phyloP scores from a whole-genome alignment of 2,329 filamentous ascomycete species.

The Ceratocystis variospora region DNA sequence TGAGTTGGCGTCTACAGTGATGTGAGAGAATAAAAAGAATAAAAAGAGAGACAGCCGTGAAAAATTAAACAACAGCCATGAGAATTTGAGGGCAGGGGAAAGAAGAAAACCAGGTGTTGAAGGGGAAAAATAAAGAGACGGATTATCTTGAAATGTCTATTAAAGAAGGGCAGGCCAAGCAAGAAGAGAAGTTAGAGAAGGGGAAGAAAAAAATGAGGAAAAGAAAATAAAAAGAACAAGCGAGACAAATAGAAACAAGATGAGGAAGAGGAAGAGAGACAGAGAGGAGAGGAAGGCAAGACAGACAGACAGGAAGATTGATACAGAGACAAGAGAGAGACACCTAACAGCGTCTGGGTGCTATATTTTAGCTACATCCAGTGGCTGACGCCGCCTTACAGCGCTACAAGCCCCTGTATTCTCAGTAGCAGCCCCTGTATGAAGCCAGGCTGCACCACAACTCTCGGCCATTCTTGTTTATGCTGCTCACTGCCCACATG shows the following conservation, averaged over 20 bases:
- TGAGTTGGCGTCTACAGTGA: slow-evolving; percentile 1
- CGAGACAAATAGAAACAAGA: slow-evolving; percentile 1
- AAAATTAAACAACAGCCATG: slow-evolving; percentile 1
- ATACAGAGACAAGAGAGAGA: too few relatives aligned
- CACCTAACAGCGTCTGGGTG: too few relatives aligned
- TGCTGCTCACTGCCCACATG: not conserved
- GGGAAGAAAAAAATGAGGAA: not conserved
- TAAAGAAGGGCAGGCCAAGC: slow-evolving; percentile 1
- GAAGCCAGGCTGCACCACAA: too few relatives aligned
- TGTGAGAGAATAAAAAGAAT: not conserved
- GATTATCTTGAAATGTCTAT: slow-evolving; percentile 7
- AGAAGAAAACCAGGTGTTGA: not conserved
- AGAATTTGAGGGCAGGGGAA: not conserved
- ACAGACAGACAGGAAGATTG: not conserved
- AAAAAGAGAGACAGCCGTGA: not conserved
- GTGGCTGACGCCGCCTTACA: too few relatives aligned
- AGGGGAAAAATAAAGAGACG: not conserved
- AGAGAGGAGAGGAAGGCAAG: slow-evolving; percentile 2
- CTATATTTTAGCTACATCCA: too few relatives aligned
- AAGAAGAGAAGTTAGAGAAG: slow-evolving; percentile 10
- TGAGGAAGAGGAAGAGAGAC: not conserved
- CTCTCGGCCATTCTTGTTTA: too few relatives aligned
- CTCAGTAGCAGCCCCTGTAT: too few relatives aligned
- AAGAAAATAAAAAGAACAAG: slow-evolving; percentile 11
- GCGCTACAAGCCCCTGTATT: too few relatives aligned